phyloP scores from a whole-genome alignment of 345 rosid species.

The Trapa incisa region DNA sequence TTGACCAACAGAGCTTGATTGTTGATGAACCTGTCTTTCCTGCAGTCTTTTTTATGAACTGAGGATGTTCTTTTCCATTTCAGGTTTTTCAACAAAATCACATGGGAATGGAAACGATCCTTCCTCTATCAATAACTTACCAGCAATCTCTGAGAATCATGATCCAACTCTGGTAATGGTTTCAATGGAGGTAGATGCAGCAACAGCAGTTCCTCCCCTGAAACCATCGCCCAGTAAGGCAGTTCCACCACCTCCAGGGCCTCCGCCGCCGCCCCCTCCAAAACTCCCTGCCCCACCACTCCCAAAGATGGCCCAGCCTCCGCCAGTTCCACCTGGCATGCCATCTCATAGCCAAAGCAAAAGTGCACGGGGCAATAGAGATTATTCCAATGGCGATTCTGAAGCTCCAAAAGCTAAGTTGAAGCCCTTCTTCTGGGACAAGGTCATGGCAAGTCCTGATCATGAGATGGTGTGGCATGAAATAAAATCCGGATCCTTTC shows the following conservation, averaged over 20 bases:
- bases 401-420: conserved; percentile 65
- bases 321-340: conserved; percentile 17
- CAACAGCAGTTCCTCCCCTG: conserved; percentile 18
- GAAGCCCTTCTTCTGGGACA: conserved; percentile 98
- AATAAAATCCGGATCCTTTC: conserved; percentile 86
- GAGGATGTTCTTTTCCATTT: conserved; percentile 7
- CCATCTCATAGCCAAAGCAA: conserved; percentile 10
- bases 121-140: conserved; percentile 16
- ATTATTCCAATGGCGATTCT: conserved; percentile 29
- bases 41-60: no score
- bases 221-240: conserved; percentile 48
- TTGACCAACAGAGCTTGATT: no score
- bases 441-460: conserved; percentile 69
- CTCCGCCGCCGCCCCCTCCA: conserved; percentile 26
- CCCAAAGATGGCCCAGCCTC: conserved; percentile 25
- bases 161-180: conserved; percentile 14
- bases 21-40: no score
- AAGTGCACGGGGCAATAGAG: conserved; percentile 22
- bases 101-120: conserved; percentile 25
- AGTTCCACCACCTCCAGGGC: conserved; percentile 16
- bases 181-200: conserved; percentile 13
- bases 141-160: conserved; percentile 20
- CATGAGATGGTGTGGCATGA: conserved; percentile 96
- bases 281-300: conserved; percentile 63
- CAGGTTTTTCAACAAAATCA: conserved; percentile 47